Percentiles rank a stretch among this genome's conserved stretches.
These are phyloP conservation scores for Chloranthus sessilifolius DNA, from an alignment of 164 flowering plant genomes.

Conservation along the genomic window DNA sequence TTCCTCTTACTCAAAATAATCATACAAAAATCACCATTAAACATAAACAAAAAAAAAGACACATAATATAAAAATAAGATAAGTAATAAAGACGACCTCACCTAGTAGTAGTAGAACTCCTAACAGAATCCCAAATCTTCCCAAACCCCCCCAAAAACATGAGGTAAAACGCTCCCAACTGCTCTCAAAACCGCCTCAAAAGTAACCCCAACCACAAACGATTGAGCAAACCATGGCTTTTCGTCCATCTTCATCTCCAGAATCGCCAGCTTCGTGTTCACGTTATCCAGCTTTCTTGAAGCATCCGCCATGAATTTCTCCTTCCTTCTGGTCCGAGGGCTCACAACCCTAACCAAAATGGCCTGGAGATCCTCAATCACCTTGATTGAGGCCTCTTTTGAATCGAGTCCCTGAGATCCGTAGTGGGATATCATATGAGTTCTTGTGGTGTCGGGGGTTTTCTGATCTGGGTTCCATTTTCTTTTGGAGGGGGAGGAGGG, in stretches of 20 bases:
- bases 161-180: conserved; percentile 34
- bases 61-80: too few species aligned
- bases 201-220: conserved; percentile 54
- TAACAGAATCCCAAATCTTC: conserved; percentile 44
- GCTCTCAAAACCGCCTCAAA: conserved; percentile 44
- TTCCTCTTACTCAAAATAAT: too few species aligned
- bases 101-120: conserved; percentile 12
- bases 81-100: too few species aligned
- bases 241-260: conserved; percentile 67
- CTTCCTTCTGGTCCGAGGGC: conserved; percentile 29
- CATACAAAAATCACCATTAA: too few species aligned
- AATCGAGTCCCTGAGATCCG: conserved; percentile 56
- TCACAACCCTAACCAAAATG: conserved; percentile 30
- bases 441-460: conserved; percentile 57
- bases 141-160: conserved; percentile 30
- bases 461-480: conserved; percentile 14
- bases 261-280: conserved; percentile 42
- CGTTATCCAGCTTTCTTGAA: conserved; percentile 47
- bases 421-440: conserved; percentile 64
- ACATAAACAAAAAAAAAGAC: too few species aligned
- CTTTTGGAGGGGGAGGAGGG: conserved; percentile 7
- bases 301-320: conserved; percentile 36
- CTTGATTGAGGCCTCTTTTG: conserved; percentile 58
- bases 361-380: conserved; percentile 74
- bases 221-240: conserved; percentile 55